These are phyloP conservation scores for Brettanomyces naardenensis DNA, from an alignment of 805 yeast species.

Conservation along the genomic window DNA sequence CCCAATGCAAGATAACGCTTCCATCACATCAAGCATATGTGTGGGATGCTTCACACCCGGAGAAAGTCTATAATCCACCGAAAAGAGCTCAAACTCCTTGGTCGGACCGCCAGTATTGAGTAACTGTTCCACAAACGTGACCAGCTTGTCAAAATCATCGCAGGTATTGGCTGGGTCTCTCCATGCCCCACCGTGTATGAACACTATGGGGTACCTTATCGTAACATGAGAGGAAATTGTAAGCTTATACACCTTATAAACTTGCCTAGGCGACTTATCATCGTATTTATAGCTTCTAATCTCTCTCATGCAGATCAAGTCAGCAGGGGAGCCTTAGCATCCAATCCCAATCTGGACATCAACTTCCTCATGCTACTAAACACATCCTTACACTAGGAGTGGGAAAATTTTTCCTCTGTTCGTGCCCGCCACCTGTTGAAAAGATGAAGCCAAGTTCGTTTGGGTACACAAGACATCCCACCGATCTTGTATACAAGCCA, in stretches of 20 bases:
- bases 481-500: too few relatives aligned
- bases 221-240: constrained; percentile 5
- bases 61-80: constrained; percentile 59
- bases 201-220: constrained; percentile 25
- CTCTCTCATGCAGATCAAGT: not conserved
- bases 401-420: too few relatives aligned
- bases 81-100: constrained; percentile 17
- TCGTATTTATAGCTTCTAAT: constrained; percentile 4
- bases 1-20: constrained; percentile 29
- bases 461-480: too few relatives aligned
- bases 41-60: constrained; percentile 56
- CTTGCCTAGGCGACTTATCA: constrained; percentile 5
- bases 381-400: too few relatives aligned
- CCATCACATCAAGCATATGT: constrained; percentile 48
- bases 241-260: constrained; percentile 4
- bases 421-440: too few relatives aligned
- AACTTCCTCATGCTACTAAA: too few relatives aligned
- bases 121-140: constrained; percentile 3
- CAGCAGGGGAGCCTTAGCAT: too few relatives aligned
- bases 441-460: too few relatives aligned
- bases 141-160: constrained; percentile 40
- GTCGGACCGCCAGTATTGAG: not conserved
- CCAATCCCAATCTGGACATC: too few relatives aligned
- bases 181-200: constrained; percentile 91
- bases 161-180: constrained; percentile 58